Conservation (phyloP, 495 filamentous ascomycete species). For the Neurospora sp. region DNA sequence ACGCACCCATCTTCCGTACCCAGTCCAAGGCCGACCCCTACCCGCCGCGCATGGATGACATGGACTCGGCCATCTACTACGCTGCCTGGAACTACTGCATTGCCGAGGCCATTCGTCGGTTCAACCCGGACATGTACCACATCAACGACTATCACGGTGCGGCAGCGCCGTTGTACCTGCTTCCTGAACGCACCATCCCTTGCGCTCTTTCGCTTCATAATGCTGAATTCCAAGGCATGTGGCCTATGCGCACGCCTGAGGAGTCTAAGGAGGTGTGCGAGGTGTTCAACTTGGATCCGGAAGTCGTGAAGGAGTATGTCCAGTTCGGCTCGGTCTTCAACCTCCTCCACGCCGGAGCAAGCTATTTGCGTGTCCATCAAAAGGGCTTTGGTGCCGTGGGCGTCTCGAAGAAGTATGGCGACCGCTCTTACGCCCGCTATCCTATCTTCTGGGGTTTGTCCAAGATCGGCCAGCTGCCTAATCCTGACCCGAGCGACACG, state of each 20-base stretch:
- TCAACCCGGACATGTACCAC: conserved; percentile 61
- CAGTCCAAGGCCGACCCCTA: conserved; percentile 57
- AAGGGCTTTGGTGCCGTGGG: conserved; percentile 66
- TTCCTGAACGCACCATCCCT: conserved; percentile 46
- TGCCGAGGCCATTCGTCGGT: conserved; percentile 45
- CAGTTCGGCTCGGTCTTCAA: conserved; percentile 61
- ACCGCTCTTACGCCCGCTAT: conserved; percentile 61
- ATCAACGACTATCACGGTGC: conserved; percentile 74
- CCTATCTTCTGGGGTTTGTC: conserved; percentile 69
- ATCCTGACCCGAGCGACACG: conserved; percentile 64
- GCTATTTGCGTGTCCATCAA: conserved; percentile 60
- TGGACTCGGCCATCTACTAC: conserved; percentile 63
- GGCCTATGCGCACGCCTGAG: conserved; percentile 57
- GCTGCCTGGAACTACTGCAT: conserved; percentile 67
- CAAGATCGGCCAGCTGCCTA: conserved; percentile 59
- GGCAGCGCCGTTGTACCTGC: conserved; percentile 55
- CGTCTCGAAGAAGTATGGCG: conserved; percentile 65
- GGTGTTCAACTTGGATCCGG: conserved; percentile 50
- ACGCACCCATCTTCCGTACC: conserved; percentile 59
- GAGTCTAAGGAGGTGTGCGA: conserved; percentile 56
- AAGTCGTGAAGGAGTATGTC: conserved; percentile 41
- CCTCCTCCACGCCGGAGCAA: conserved; percentile 58
- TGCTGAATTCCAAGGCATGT: conserved; percentile 65
- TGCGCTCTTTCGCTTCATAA: conserved; percentile 43
- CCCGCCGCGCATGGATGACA: conserved; percentile 60